These are phyloP conservation scores for Musa itinerans DNA, from an alignment of 176 grass and related monocot species.

Conservation along the genomic window DNA sequence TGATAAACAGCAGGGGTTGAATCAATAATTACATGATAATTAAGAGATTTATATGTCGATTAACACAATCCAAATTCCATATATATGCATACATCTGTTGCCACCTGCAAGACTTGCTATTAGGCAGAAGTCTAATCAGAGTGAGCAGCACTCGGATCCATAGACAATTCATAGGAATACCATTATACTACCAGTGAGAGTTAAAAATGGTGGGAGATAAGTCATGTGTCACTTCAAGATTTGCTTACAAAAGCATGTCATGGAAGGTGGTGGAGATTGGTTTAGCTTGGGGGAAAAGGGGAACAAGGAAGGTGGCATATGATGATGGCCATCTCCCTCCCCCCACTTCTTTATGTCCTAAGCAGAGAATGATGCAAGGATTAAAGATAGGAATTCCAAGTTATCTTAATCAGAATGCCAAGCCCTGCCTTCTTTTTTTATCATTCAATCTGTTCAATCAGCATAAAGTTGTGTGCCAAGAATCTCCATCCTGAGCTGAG, in stretches of 20 bases:
- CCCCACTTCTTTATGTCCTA: neutral
- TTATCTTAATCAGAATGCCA: neutral
- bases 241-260: neutral
- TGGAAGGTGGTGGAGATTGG: constrained; percentile 1
- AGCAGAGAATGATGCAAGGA: neutral
- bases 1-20: too few species aligned
- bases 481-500: neutral
- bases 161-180: too few species aligned
- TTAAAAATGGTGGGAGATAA: neutral
- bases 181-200: too few species aligned
- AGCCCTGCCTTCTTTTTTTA: neutral
- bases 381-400: too few species aligned
- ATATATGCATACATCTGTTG: too few species aligned
- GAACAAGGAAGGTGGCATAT: neutral
- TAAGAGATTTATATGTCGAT: too few species aligned
- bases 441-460: constrained; percentile 13
- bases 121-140: too few species aligned
- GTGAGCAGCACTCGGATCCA: too few species aligned
- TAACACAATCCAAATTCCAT: too few species aligned
- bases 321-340: neutral
- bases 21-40: too few species aligned
- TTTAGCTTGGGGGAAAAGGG: neutral
- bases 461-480: constrained; percentile 25
- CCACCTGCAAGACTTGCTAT: too few species aligned
- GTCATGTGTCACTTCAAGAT: neutral